phyloP scores from a whole-genome alignment of 768 basidiomycete genomes.

The Auriscalpium microsporum region DNA sequence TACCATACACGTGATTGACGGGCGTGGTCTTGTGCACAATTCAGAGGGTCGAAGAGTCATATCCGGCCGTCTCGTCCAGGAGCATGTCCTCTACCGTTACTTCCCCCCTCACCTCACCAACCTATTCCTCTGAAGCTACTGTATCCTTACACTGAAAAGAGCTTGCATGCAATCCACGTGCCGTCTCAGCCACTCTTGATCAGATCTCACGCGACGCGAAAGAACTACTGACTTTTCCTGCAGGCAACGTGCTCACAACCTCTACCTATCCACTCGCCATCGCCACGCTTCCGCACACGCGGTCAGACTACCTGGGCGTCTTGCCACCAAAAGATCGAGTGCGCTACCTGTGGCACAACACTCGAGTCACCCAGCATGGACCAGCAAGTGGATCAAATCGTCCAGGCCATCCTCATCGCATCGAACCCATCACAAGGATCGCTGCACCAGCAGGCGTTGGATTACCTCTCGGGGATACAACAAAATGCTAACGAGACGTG shows the following conservation, averaged over 20 bases:
- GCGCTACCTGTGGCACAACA: too few species aligned
- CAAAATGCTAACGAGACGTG: constrained; percentile 70
- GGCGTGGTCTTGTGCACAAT: too few species aligned
- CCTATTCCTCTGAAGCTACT: too few species aligned
- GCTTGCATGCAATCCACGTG: too few species aligned
- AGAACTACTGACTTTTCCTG: background rate
- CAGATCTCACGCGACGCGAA: constrained; percentile 10
- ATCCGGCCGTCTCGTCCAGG: too few species aligned
- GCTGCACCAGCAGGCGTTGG: constrained; percentile 80
- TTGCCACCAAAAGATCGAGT: too few species aligned
- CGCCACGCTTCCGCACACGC: background rate
- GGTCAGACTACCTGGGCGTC: too few species aligned
- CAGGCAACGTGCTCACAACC: background rate
- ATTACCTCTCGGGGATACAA: constrained; percentile 71
- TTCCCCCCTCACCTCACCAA: too few species aligned
- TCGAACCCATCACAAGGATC: constrained; percentile 65
- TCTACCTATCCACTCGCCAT: background rate
- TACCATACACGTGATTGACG: too few species aligned
- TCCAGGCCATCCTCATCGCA: constrained; percentile 83
- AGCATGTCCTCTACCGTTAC: too few species aligned
- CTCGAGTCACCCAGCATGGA: constrained; percentile 43
- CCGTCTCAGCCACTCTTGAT: constrained; percentile 4
- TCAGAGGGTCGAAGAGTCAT: too few species aligned
- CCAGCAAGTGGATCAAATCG: constrained; percentile 64
- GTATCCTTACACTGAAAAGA: too few species aligned